A percentile compares a stretch with the other conserved stretches of the same genome.
phyloP scores from a whole-genome alignment of 495 filamentous ascomycete species.

The Filosporella fistucella region DNA sequence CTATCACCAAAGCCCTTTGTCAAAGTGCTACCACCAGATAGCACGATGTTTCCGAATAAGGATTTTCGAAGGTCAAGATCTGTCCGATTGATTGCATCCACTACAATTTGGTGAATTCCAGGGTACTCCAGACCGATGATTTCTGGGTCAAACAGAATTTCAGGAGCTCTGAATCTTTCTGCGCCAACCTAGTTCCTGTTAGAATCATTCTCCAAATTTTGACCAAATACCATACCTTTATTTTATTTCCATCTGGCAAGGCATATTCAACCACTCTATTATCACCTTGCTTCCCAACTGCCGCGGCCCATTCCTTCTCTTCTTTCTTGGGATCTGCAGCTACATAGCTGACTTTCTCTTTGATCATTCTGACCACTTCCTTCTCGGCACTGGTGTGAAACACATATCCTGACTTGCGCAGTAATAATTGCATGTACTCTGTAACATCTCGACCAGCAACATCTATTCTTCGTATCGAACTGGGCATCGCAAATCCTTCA shows the following conservation, averaged over 20 bases:
- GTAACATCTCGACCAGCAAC: slow-evolving; percentile 98
- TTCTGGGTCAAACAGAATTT: slow-evolving; percentile 97
- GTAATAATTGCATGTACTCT: slow-evolving; percentile 85
- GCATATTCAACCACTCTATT: slow-evolving; percentile 78
- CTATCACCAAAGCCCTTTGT: slow-evolving; percentile 89
- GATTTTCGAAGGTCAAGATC: slow-evolving; percentile 94
- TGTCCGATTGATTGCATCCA: slow-evolving; percentile 94
- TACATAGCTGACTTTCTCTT: slow-evolving; percentile 91
- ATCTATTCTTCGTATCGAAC: slow-evolving; percentile 90
- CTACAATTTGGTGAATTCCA: slow-evolving; percentile 94
- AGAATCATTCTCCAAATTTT: not conserved
- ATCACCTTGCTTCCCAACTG: slow-evolving; percentile 45
- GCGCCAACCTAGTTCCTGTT: slow-evolving; percentile 59
- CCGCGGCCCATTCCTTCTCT: slow-evolving; percentile 88
- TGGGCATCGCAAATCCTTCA: slow-evolving; percentile 95
- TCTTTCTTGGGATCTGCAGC: slow-evolving; percentile 87
- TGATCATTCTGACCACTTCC: slow-evolving; percentile 93
- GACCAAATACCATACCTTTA: slow-evolving; percentile 56
- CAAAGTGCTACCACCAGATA: slow-evolving; percentile 91
- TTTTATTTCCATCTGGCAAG: slow-evolving; percentile 86
- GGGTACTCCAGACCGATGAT: slow-evolving; percentile 96
- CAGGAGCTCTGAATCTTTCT: slow-evolving; percentile 91
- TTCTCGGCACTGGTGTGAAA: slow-evolving; percentile 98
- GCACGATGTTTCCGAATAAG: slow-evolving; percentile 92
- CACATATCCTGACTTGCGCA: slow-evolving; percentile 88